Evolutionary conservation across 495 filamentous ascomycete genomes (phyloP).

Genomic region (Annulohypoxylon stygium): DNA sequence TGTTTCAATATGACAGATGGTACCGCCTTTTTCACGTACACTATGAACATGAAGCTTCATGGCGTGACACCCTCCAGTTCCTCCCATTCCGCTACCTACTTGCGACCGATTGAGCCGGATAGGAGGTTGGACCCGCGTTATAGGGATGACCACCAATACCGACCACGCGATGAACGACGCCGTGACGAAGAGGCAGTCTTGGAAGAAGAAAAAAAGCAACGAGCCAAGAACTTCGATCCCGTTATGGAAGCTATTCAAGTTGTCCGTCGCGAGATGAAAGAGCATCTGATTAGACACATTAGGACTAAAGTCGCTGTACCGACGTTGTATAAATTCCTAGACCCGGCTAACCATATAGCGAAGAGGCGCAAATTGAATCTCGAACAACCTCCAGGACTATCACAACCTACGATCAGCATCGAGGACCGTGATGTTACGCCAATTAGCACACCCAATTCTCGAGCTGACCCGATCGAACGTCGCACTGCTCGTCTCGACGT

Average conservation of each 20-base stretch:
- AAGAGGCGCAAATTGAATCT: constrained; percentile 85
- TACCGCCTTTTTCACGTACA: constrained; percentile 87
- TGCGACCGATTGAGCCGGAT: constrained; percentile 42
- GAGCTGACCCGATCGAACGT: constrained; percentile 66
- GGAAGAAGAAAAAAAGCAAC: constrained; percentile 86
- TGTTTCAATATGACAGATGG: constrained; percentile 81
- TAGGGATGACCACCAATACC: constrained; percentile 61
- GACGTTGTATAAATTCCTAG: constrained; percentile 84
- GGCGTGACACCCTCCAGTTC: constrained; percentile 61
- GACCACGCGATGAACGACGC: constrained; percentile 63
- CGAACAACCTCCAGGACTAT: constrained; percentile 71
- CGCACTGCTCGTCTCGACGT: constrained; percentile 69
- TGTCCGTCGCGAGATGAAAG: constrained; percentile 81
- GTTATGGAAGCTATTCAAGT: constrained; percentile 83
- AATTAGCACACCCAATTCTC: constrained; percentile 76
- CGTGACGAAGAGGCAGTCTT: constrained; percentile 79
- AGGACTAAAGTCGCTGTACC: constrained; percentile 85
- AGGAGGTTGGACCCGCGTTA: constrained; percentile 57
- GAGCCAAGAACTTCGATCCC: constrained; percentile 87
- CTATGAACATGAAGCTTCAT: constrained; percentile 91
- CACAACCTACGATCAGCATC: constrained; percentile 57
- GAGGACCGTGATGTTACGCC: constrained; percentile 70
- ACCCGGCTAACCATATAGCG: constrained; percentile 79
- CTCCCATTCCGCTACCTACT: constrained; percentile 15
- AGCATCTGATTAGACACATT: constrained; percentile 87